Evolutionary conservation across 805 yeast species (phyloP).

Genomic region (Candida arabinofermentans): DNA sequence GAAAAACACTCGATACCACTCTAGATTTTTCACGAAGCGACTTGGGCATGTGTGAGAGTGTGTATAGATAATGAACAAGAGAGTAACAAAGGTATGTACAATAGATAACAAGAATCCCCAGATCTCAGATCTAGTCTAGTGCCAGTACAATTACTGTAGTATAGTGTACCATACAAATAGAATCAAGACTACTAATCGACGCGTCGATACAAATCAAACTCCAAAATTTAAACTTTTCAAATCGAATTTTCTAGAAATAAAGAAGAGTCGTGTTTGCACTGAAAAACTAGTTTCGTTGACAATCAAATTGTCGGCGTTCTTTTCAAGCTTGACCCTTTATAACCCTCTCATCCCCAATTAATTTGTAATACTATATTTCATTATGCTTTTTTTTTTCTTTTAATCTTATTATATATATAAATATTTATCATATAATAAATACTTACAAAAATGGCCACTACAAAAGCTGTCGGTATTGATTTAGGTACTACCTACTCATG

Average conservation of each 20-base stretch:
- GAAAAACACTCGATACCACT: constrained; percentile 6
- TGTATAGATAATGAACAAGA: neutral
- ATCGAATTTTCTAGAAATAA: constrained; percentile 19
- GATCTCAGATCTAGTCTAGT: no score
- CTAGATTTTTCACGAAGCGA: constrained; percentile 4
- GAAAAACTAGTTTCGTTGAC: neutral
- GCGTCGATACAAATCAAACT: neutral
- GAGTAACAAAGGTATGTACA: neutral
- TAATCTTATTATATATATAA: no score
- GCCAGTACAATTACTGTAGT: no score
- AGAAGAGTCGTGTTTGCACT: no score
- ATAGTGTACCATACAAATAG: no score
- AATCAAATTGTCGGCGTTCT: no score
- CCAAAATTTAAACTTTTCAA: neutral
- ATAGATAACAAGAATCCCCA: neutral
- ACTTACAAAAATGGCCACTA: no score
- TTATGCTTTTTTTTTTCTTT: no score
- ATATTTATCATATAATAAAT: no score
- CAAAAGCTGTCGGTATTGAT: constrained; percentile 64
- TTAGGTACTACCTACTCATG: constrained; percentile 15
- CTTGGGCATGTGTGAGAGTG: constrained; percentile 5
- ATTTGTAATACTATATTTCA: no score
- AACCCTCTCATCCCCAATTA: no score
- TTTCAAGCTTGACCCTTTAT: neutral
- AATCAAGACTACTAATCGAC: no score